Conservation (phyloP, 805 yeast species). For the Maudiozyma saulgeensis region DNA sequence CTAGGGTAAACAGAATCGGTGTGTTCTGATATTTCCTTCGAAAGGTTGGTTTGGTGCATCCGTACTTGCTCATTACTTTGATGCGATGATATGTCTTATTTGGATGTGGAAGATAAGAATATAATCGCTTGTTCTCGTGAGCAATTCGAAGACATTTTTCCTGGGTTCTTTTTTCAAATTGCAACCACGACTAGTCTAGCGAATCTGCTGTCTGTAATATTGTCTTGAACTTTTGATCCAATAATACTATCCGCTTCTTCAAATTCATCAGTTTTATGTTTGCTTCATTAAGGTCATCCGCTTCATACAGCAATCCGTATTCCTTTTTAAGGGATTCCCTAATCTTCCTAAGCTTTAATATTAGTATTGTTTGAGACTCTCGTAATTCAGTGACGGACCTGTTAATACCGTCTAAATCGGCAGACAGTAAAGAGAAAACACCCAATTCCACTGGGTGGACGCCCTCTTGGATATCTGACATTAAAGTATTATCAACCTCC, state of each 20-base stretch:
- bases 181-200: not conserved
- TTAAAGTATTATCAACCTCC: not conserved
- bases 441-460: constrained; percentile 27
- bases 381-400: constrained; percentile 25
- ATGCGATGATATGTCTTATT: too few relatives aligned
- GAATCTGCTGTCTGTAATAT: not conserved
- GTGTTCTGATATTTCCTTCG: too few relatives aligned
- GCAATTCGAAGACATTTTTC: too few relatives aligned
- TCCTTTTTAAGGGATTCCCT: constrained; percentile 18
- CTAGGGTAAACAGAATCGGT: too few relatives aligned
- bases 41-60: too few relatives aligned
- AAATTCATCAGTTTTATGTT: constrained; percentile 1
- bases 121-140: too few relatives aligned
- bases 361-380: constrained; percentile 25
- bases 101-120: too few relatives aligned
- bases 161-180: too few relatives aligned
- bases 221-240: constrained; percentile 8
- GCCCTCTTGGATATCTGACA: constrained; percentile 1
- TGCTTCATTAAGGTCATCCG: constrained; percentile 3
- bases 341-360: constrained; percentile 18
- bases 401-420: constrained; percentile 24
- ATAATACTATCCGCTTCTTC: constrained; percentile 8
- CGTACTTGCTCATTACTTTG: too few relatives aligned
- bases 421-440: constrained; percentile 23
- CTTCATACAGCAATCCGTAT: constrained; percentile 12